Evolutionary conservation across 768 basidiomycete genomes (phyloP).

Genomic region (Aureoboletus auriporus): DNA sequence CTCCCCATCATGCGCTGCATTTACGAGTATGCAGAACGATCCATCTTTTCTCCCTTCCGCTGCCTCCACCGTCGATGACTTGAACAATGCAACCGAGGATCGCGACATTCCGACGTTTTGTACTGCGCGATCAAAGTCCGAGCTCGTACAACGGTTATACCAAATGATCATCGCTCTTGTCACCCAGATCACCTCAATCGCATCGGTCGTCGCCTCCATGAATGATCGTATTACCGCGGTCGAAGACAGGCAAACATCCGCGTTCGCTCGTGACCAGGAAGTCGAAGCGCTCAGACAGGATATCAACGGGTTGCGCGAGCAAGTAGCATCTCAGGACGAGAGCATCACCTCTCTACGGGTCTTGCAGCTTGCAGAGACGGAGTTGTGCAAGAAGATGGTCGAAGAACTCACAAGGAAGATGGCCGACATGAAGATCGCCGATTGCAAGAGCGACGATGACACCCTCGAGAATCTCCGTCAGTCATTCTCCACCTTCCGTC

Average conservation of each 20-base stretch:
- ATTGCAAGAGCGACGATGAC: not conserved
- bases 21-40: not conserved
- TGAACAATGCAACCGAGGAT: not conserved
- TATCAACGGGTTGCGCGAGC: conserved; percentile 7
- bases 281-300: conserved; percentile 5
- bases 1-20: not conserved
- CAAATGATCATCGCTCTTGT: not conserved
- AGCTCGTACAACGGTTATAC: conserved; percentile 6
- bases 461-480: conserved; percentile 1
- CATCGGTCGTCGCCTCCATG: conserved; percentile 13
- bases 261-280: not conserved
- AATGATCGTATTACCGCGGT: conserved; percentile 14
- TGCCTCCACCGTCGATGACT: not conserved
- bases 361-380: conserved; percentile 5
- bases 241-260: conserved; percentile 3
- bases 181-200: conserved; percentile 1
- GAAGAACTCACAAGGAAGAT: conserved; percentile 13
- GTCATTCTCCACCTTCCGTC: conserved; percentile 1
- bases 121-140: conserved; percentile 1
- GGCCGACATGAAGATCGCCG: conserved; percentile 2
- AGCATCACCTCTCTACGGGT: conserved; percentile 7
- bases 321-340: conserved; percentile 10
- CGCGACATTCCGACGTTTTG: not conserved
- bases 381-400: conserved; percentile 1
- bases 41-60: not conserved